A percentile compares a stretch with the other conserved stretches of the same genome.
Evolutionary conservation across 306 rosid genomes (phyloP).

Genomic region (Vigna nakashimae): DNA sequence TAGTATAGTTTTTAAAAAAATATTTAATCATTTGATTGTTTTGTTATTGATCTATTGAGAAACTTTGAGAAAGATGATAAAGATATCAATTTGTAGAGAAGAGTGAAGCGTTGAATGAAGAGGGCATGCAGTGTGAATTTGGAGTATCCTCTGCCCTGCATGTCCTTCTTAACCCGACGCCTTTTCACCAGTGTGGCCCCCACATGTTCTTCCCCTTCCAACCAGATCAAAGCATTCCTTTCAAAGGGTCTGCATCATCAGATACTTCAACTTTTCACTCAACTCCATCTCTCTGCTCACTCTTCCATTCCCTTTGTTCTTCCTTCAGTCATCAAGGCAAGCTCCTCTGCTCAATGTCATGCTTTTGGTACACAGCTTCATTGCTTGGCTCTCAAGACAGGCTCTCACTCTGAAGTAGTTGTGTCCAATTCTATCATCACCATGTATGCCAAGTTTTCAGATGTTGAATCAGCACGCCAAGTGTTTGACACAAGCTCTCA

Average conservation of each 20-base stretch:
- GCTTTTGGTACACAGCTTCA: constrained; percentile 65
- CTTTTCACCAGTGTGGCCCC: constrained; percentile 25
- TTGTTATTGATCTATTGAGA: too few relatives aligned
- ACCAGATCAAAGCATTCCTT: constrained; percentile 55
- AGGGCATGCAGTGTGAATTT: constrained; percentile 41
- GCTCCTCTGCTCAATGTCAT: constrained; percentile 52
- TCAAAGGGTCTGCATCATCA: constrained; percentile 53
- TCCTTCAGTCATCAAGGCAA: constrained; percentile 71
- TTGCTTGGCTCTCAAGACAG: constrained; percentile 54
- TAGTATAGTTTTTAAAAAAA: too few relatives aligned
- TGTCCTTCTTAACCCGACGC: constrained; percentile 39
- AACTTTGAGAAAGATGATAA: too few relatives aligned
- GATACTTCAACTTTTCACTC: constrained; percentile 53
- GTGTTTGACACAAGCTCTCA: constrained; percentile 70
- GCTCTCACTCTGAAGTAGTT: constrained; percentile 48
- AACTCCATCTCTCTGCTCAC: constrained; percentile 48
- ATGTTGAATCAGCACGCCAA: constrained; percentile 44
- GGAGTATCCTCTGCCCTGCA: constrained; percentile 25
- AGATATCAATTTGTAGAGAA: neutral
- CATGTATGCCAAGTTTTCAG: constrained; percentile 58
- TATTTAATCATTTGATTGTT: too few relatives aligned
- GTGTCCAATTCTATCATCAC: constrained; percentile 70
- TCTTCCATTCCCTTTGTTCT: constrained; percentile 48
- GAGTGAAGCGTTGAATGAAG: neutral
- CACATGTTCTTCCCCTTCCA: constrained; percentile 34